phyloP scores from a whole-genome alignment of 345 rosid species.

The Bretschneidera sinensis region DNA sequence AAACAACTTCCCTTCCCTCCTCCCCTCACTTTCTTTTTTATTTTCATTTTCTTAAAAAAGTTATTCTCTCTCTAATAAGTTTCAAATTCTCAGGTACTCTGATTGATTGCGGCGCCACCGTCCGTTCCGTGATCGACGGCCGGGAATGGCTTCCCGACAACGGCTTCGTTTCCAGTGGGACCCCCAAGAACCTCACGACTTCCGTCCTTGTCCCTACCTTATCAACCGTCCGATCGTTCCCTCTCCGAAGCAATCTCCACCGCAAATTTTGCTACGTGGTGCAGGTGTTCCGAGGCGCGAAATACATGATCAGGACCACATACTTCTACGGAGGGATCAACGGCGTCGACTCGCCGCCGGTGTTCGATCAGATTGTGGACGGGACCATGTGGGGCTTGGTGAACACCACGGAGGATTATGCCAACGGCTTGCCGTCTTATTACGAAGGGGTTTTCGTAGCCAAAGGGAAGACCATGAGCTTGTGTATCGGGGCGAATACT shows the following conservation, averaged over 20 bases:
- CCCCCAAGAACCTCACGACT: slow-evolving; percentile 34
- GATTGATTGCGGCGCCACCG: slow-evolving; percentile 71
- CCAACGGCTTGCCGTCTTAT: slow-evolving; percentile 42
- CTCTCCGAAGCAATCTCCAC: slow-evolving; percentile 30
- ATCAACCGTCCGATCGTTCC: slow-evolving; percentile 82
- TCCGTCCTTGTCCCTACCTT: slow-evolving; percentile 28
- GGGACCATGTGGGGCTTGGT: slow-evolving; percentile 78
- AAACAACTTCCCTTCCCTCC: not conserved
- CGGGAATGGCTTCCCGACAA: slow-evolving; percentile 60
- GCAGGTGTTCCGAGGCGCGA: slow-evolving; percentile 46
- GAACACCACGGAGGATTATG: slow-evolving; percentile 68
- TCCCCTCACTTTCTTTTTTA: not conserved
- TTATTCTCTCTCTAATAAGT: not conserved
- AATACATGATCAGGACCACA: slow-evolving; percentile 64
- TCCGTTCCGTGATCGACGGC: slow-evolving; percentile 33
- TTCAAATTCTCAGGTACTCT: slow-evolving; percentile 31
- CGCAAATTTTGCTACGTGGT: slow-evolving; percentile 67
- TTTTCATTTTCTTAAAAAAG: too few species aligned
- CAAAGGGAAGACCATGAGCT: slow-evolving; percentile 66
- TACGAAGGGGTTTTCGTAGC: slow-evolving; percentile 81
- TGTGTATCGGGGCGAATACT: slow-evolving; percentile 62
- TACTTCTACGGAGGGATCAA: slow-evolving; percentile 85
- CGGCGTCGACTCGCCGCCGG: slow-evolving; percentile 45
- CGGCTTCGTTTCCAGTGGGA: slow-evolving; percentile 39
- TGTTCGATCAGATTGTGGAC: slow-evolving; percentile 88